phyloP scores from a whole-genome alignment of 75 land plant genomes.

The Adiantum capillusveneris region DNA sequence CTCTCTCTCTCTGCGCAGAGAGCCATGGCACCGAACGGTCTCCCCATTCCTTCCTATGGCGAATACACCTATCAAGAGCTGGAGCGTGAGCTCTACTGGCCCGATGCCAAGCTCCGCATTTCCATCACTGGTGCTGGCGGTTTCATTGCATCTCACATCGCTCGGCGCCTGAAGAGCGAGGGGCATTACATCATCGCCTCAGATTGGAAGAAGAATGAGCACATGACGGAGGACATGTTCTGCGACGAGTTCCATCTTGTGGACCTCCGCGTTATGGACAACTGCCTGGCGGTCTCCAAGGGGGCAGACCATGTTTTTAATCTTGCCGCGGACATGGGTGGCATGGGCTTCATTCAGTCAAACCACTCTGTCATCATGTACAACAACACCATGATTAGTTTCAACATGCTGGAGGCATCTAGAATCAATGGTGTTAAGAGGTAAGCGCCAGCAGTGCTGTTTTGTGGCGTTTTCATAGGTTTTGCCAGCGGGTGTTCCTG shows the following conservation, averaged over 20 bases:
- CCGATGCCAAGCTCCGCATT: conserved; percentile 58
- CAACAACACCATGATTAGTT: conserved; percentile 96
- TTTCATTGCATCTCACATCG: conserved; percentile 86
- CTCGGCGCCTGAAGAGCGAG: conserved; percentile 70
- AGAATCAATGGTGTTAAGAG: conserved; percentile 80
- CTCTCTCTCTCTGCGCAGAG: no score
- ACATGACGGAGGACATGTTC: conserved; percentile 96
- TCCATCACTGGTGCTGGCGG: conserved; percentile 93
- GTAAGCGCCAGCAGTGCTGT: conserved; percentile 19
- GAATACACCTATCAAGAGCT: conserved; percentile 61
- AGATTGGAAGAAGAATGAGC: conserved; percentile 97
- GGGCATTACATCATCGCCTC: conserved; percentile 90
- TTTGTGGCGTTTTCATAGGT: no score
- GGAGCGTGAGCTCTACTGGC: conserved; percentile 89
- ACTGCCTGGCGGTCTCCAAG: conserved; percentile 68
- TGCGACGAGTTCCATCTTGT: conserved; percentile 90
- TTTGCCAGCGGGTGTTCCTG: no score
- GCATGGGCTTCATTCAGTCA: conserved; percentile 93
- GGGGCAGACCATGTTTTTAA: conserved; percentile 85
- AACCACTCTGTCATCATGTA: conserved; percentile 93
- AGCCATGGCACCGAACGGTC: neutral
- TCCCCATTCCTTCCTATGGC: conserved; percentile 30
- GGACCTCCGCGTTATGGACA: conserved; percentile 91
- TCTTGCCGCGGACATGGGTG: conserved; percentile 95
- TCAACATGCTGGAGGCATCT: conserved; percentile 89